phyloP scores from a whole-genome alignment of 83 land plant species.

The Isoetes engelmannii region DNA sequence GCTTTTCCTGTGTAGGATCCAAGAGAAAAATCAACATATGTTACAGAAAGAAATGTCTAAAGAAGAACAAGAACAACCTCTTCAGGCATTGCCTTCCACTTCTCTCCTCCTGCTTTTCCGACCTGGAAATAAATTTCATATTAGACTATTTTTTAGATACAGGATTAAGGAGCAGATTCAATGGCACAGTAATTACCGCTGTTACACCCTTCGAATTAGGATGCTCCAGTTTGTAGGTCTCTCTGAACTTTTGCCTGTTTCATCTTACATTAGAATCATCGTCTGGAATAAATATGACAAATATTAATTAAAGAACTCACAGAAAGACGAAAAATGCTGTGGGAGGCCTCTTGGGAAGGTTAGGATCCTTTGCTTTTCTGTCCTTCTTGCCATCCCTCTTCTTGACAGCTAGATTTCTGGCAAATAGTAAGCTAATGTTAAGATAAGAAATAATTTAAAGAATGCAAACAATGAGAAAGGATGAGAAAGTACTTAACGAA shows the following conservation, averaged over 20 bases:
- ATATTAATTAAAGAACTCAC: constrained; percentile 35
- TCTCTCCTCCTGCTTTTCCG: constrained; percentile 18
- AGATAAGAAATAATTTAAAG: too few relatives aligned
- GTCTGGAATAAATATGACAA: too few relatives aligned
- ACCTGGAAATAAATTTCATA: constrained; percentile 15
- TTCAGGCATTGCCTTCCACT: constrained; percentile 18
- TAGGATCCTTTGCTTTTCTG: constrained; percentile 43
- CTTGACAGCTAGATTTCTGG: too few relatives aligned
- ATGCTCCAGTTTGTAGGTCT: constrained; percentile 44
- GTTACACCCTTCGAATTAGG: constrained; percentile 56
- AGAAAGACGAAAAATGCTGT: constrained; percentile 70
- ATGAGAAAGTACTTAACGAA: too few relatives aligned
- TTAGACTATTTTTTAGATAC: too few relatives aligned
- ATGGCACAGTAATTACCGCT: constrained; percentile 46
- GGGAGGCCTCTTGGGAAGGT: constrained; percentile 63
- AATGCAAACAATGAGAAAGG: too few relatives aligned
- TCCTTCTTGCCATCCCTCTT: constrained; percentile 29
- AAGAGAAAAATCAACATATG: not conserved
- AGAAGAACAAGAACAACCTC: constrained; percentile 8
- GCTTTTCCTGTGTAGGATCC: constrained; percentile 53
- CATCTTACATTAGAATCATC: too few relatives aligned
- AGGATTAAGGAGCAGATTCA: too few relatives aligned
- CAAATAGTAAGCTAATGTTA: too few relatives aligned
- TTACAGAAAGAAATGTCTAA: not conserved
- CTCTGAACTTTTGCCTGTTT: constrained; percentile 49